Conservation (phyloP, 2,329 filamentous ascomycete species). For the Fusarium bactridioides region DNA sequence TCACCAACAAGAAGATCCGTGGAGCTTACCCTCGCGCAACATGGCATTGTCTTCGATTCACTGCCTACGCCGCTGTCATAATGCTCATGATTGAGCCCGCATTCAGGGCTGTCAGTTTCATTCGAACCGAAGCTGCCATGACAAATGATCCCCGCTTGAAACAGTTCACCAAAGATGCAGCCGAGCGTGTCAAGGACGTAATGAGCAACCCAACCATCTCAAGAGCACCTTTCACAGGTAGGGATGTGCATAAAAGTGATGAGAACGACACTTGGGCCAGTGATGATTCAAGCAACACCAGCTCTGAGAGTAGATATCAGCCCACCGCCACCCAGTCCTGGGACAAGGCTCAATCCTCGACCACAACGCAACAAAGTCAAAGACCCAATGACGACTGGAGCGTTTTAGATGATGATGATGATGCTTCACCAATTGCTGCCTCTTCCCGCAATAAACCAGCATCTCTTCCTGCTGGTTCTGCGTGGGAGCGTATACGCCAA, state of each 20-base stretch:
- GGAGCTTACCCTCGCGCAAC: constrained; percentile 36
- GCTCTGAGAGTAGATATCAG: not conserved
- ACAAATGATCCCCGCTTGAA: constrained; percentile 30
- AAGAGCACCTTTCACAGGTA: constrained; percentile 9
- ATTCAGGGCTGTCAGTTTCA: constrained; percentile 37
- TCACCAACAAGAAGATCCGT: constrained; percentile 38
- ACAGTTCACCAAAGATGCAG: constrained; percentile 39
- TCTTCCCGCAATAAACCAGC: constrained; percentile 37
- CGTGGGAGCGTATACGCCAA: constrained; percentile 57
- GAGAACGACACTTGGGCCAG: constrained; percentile 14
- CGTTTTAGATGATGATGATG: constrained; percentile 46
- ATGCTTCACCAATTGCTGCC: constrained; percentile 54
- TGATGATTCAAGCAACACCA: not conserved
- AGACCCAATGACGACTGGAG: constrained; percentile 36
- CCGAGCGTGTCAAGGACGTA: constrained; percentile 34
- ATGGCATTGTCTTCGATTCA: constrained; percentile 40
- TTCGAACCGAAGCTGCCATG: constrained; percentile 36
- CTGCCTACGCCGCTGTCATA: constrained; percentile 37
- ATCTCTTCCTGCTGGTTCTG: constrained; percentile 41
- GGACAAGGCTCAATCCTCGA: not conserved
- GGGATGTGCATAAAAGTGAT: constrained; percentile 2
- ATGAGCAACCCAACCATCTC: constrained; percentile 23
- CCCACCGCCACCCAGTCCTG: constrained; percentile 4
- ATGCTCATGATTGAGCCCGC: constrained; percentile 40
- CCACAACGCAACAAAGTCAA: constrained; percentile 13